Evolutionary conservation across 345 rosid species (phyloP).

Genomic region (Boechera retrofracta): DNA sequence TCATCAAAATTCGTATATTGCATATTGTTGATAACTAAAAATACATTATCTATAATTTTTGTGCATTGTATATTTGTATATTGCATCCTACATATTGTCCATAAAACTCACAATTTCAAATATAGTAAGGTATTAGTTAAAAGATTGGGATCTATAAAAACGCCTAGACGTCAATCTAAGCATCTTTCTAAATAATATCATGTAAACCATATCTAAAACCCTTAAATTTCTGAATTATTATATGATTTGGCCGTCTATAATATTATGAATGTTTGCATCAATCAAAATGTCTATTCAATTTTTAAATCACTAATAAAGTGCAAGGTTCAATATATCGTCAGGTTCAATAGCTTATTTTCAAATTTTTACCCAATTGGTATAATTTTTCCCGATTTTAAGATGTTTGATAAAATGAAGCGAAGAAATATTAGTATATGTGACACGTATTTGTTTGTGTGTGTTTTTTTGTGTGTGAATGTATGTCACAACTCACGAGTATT

Average conservation of each 20-base stretch:
- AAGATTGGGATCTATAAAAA: background rate
- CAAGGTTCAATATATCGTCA: background rate
- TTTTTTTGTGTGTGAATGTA: background rate
- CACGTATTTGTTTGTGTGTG: conserved; percentile 1
- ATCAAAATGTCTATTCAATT: background rate
- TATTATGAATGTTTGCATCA: background rate
- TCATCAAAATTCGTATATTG: background rate
- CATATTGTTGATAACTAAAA: background rate
- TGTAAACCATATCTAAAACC: background rate
- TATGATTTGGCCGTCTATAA: background rate
- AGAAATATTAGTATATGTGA: background rate
- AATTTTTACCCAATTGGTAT: background rate
- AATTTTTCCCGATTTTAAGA: background rate
- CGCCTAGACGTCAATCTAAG: background rate
- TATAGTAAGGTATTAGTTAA: background rate
- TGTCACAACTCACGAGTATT: conserved; percentile 29
- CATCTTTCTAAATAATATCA: background rate
- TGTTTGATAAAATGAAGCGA: background rate
- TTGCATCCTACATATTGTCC: background rate
- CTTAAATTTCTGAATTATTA: background rate
- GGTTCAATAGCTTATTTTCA: background rate
- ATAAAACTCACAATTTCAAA: background rate
- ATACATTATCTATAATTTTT: too few species aligned
- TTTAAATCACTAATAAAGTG: background rate
- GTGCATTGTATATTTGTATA: background rate